These are phyloP conservation scores for Cornus kousa DNA, from an alignment of 148 eudicot species.

Conservation along the genomic window DNA sequence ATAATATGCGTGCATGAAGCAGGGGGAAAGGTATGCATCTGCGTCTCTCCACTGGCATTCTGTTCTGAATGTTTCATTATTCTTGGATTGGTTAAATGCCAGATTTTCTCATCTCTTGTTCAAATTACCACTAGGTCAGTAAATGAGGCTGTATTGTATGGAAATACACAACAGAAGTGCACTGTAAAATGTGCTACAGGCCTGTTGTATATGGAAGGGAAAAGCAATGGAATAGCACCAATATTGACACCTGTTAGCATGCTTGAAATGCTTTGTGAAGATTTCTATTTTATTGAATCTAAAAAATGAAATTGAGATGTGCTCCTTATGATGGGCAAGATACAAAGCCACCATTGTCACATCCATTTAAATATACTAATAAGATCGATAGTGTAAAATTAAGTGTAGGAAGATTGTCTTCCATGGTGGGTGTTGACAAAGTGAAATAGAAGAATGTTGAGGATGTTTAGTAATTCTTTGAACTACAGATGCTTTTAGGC, in stretches of 20 bases:
- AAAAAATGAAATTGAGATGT: too few relatives aligned
- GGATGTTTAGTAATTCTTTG: background rate
- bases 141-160: background rate
- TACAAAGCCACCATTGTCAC: too few relatives aligned
- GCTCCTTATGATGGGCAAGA: background rate
- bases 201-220: background rate
- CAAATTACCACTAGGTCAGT: background rate
- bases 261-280: background rate
- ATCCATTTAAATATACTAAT: too few relatives aligned
- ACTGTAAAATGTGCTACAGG: background rate
- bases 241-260: background rate
- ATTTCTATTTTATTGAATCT: too few relatives aligned
- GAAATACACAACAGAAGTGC: background rate
- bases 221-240: background rate
- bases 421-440: background rate
- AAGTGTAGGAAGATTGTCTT: background rate
- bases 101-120: background rate
- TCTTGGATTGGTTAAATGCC: background rate
- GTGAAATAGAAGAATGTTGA: background rate
- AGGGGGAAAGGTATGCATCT: conserved; percentile 74
- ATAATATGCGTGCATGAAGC: conserved; percentile 93
- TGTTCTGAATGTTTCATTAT: background rate
- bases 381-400: background rate
- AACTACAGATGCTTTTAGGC: background rate
- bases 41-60: conserved; percentile 8